Conservation (phyloP, 2,329 filamentous ascomycete genomes). For the Phyllosticta ampelicida region DNA sequence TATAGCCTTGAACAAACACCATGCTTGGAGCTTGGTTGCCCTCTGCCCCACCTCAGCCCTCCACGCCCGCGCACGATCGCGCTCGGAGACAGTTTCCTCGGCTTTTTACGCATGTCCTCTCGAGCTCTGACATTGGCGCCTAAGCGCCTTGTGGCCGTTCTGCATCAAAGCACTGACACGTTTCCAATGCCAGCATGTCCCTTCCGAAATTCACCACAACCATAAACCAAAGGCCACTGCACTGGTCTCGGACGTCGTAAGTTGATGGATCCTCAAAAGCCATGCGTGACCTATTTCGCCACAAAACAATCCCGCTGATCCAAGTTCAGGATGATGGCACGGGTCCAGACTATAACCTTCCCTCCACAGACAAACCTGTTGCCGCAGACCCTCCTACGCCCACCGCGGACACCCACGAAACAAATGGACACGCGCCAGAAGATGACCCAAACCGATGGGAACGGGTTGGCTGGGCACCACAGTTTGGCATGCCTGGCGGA, state of each 20-base stretch:
- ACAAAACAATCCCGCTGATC: conserved; percentile 7
- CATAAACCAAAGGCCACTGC: conserved; percentile 54
- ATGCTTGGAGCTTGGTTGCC: neutral
- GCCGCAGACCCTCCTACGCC: conserved; percentile 45
- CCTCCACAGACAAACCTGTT: conserved; percentile 59
- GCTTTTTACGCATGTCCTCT: neutral
- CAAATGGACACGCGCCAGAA: conserved; percentile 18
- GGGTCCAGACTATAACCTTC: conserved; percentile 63
- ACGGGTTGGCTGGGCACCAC: conserved; percentile 76
- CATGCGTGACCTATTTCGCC: conserved; percentile 7
- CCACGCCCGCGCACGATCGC: neutral
- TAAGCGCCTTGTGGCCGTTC: neutral
- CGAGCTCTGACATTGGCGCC: neutral
- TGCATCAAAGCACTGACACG: conserved; percentile 3
- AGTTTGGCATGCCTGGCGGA: conserved; percentile 50
- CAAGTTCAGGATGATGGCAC: conserved; percentile 50
- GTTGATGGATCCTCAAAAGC: conserved; percentile 13
- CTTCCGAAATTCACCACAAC: conserved; percentile 52
- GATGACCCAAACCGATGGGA: conserved; percentile 40
- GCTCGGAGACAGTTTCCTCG: neutral
- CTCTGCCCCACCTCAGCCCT: neutral
- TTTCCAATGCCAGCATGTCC: conserved; percentile 42
- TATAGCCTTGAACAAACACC: neutral
- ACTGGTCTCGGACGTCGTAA: conserved; percentile 64
- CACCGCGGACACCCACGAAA: conserved; percentile 35